A percentile compares a stretch with the other conserved stretches of the same genome.
Evolutionary conservation across 371 early-diverging fungal species (phyloP).

Genomic region (Thermomucor indicae-seudaticae): DNA sequence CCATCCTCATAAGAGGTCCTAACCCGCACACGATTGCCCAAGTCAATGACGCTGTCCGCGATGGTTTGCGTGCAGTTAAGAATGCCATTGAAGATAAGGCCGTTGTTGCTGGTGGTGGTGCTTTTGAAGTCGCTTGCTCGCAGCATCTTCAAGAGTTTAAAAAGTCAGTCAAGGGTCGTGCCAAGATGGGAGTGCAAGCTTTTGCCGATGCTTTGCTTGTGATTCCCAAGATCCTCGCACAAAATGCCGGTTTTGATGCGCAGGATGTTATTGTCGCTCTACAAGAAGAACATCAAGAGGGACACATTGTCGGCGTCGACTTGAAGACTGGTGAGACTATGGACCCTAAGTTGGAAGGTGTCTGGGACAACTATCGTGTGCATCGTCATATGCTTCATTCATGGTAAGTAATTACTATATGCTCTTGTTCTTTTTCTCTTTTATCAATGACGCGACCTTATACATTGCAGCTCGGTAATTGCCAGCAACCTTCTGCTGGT

Average conservation of each 20-base stretch:
- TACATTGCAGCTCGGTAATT: constrained; percentile 71
- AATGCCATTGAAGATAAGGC: constrained; percentile 93
- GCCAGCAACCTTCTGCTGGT: constrained; percentile 98
- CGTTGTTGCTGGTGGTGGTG: constrained; percentile 96
- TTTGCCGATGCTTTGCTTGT: constrained; percentile 96
- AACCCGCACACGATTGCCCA: constrained; percentile 94
- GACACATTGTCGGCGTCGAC: constrained; percentile 92
- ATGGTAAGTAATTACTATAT: constrained; percentile 43
- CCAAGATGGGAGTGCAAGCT: constrained; percentile 95
- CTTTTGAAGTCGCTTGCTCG: constrained; percentile 89
- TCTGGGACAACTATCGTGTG: constrained; percentile 98
- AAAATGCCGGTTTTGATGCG: constrained; percentile 96
- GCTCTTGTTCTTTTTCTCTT: neutral
- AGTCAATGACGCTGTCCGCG: constrained; percentile 97
- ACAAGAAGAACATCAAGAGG: constrained; percentile 89
- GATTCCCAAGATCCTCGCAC: constrained; percentile 95
- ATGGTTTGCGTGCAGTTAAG: constrained; percentile 97
- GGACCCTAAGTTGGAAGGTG: constrained; percentile 92
- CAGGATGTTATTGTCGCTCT: constrained; percentile 94
- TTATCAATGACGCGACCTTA: neutral
- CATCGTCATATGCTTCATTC: constrained; percentile 95
- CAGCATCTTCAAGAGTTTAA: constrained; percentile 84
- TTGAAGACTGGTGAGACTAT: constrained; percentile 92
- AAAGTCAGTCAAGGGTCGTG: constrained; percentile 87
- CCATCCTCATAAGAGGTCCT: constrained; percentile 97